These are phyloP conservation scores for Globisporangium perplexum DNA, from an alignment of 352 stramenopile genomes.

Conservation along the genomic window DNA sequence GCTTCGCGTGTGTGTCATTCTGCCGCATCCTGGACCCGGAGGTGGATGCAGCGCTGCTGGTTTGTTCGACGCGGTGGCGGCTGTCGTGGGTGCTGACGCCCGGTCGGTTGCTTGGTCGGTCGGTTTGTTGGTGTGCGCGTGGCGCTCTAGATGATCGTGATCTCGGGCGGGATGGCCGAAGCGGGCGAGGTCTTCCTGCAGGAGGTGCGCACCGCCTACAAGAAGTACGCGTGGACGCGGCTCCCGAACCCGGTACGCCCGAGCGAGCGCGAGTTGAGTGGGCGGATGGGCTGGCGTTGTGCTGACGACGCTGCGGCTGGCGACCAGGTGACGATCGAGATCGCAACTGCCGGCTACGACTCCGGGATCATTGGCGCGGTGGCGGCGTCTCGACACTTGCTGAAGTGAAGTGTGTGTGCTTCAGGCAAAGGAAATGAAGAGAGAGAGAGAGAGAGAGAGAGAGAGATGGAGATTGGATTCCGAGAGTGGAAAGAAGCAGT, in stretches of 20 bases:
- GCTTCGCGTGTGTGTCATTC: constrained; percentile 79
- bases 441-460: too few relatives aligned
- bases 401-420: constrained; percentile 3
- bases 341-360: constrained; percentile 76
- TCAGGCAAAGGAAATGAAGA: too few relatives aligned
- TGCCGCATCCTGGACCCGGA: constrained; percentile 70
- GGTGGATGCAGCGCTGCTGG: constrained; percentile 17
- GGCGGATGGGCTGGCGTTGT: not conserved
- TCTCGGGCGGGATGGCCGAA: constrained; percentile 72
- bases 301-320: not conserved
- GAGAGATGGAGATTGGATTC: not conserved
- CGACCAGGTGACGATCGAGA: constrained; percentile 62
- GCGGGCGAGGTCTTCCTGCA: constrained; percentile 63
- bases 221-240: constrained; percentile 68
- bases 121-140: too few relatives aligned
- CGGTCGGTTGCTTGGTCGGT: too few relatives aligned
- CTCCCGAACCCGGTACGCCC: constrained; percentile 65
- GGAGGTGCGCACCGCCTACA: constrained; percentile 49
- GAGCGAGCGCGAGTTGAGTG: not conserved
- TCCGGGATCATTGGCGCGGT: constrained; percentile 78
- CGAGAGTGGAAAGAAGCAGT: not conserved
- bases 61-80: not conserved
- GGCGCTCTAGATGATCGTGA: constrained; percentile 63
- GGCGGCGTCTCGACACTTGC: constrained; percentile 20
- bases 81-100: too few relatives aligned